These are phyloP conservation scores for Botrytis squamosa DNA, from an alignment of 2,329 filamentous ascomycete genomes.

Conservation along the genomic window DNA sequence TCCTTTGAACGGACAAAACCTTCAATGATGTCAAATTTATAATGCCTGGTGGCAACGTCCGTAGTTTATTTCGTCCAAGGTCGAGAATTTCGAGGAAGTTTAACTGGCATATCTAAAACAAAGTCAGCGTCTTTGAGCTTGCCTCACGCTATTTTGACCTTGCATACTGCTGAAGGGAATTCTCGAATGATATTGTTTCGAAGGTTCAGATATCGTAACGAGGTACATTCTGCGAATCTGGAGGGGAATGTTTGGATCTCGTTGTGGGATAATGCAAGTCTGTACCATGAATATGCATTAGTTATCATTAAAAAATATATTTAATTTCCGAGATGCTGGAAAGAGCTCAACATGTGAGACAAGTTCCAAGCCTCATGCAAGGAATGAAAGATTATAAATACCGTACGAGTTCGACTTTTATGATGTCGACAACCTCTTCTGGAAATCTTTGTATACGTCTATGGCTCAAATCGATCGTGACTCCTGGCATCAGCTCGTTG, in stretches of 20 bases:
- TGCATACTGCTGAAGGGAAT: constrained; percentile 62
- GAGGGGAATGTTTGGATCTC: constrained; percentile 66
- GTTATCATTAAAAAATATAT: constrained; percentile 21
- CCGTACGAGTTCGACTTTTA: constrained; percentile 41
- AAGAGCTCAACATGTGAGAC: constrained; percentile 1
- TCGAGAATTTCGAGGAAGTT: constrained; percentile 89
- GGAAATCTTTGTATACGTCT: constrained; percentile 60
- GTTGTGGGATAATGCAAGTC: constrained; percentile 80
- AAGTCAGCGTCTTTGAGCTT: constrained; percentile 23
- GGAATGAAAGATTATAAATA: constrained; percentile 27
- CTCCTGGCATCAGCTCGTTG: constrained; percentile 60
- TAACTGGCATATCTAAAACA: constrained; percentile 73
- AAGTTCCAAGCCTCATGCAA: constrained; percentile 11
- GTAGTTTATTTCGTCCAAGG: constrained; percentile 83
- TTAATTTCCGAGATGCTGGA: background rate
- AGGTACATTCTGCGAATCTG: constrained; percentile 73
- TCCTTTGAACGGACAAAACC: constrained; percentile 83
- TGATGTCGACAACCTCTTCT: constrained; percentile 41
- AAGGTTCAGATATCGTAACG: constrained; percentile 77
- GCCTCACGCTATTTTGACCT: background rate
- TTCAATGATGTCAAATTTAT: constrained; percentile 80
- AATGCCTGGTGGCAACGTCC: constrained; percentile 74
- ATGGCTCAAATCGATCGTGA: constrained; percentile 76
- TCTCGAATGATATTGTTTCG: constrained; percentile 71
- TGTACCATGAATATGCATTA: constrained; percentile 41